These are phyloP conservation scores for Erysimum cheiranthoides DNA, from an alignment of 345 rosid genomes.

Conservation along the genomic window DNA sequence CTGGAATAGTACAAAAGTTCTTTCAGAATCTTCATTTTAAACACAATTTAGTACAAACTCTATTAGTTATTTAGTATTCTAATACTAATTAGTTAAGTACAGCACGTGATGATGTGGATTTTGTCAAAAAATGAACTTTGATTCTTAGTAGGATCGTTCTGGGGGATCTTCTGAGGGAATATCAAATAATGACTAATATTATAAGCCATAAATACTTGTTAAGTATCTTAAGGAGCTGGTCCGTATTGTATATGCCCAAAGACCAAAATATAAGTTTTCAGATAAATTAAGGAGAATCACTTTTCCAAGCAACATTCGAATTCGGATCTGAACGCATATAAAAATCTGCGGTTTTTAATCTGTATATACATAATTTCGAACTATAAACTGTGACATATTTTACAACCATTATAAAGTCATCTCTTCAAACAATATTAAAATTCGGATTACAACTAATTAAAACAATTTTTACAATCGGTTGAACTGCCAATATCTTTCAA, in stretches of 20 bases:
- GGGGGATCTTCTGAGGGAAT: conserved; percentile 10
- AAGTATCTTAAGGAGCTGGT: neutral
- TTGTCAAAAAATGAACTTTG: conserved; percentile 29
- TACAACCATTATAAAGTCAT: neutral
- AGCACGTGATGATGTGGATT: conserved; percentile 16
- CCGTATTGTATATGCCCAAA: neutral
- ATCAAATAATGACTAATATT: neutral
- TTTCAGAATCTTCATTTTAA: neutral
- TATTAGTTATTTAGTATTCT: neutral
- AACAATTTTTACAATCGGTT: neutral
- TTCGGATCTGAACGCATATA: neutral
- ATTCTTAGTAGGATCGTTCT: conserved; percentile 6
- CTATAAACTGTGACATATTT: neutral
- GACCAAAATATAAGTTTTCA: neutral
- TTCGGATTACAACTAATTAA: neutral
- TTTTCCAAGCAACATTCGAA: neutral
- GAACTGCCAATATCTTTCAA: neutral
- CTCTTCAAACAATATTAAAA: neutral
- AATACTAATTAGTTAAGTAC: neutral
- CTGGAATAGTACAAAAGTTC: neutral
- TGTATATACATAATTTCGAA: neutral
- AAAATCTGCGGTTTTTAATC: neutral
- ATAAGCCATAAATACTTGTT: neutral
- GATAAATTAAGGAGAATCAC: neutral
- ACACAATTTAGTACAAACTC: neutral